Evolutionary conservation across 2,329 filamentous ascomycete species (phyloP), one percentile per base, ranked within the genome.

Genomic region (Gaeumannomyces tritici): DNA sequence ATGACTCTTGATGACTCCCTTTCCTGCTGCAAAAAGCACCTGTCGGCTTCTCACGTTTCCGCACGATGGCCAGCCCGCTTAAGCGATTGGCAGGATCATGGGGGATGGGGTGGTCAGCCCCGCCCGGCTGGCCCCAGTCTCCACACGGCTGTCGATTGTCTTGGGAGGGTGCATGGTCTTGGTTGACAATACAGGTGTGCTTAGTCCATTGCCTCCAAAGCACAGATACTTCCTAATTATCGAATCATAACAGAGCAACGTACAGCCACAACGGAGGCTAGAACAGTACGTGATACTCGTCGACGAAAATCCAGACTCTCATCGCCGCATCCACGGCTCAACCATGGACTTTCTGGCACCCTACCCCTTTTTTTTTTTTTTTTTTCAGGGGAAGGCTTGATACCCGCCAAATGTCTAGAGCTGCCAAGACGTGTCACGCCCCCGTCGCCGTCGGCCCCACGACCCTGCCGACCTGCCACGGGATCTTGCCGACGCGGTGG

Each of bases 401-500:
- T 4, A 15, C 12, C n/a, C n/a, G n/a, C n/a, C n/a, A n/a, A n/a
- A n/a, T n/a, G n/a, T n/a, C 6, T n/a, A 4, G 21, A 51, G 3
- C 15, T 13, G 42, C 42, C 42, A 51, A 51, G 42, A n/a, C 42
- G 18, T 21, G 42, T 51, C 42, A 51, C 42, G 42, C 29, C 47
- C 54, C 42, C 28, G 27, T 12, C 47, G 42, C 29, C 47, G 29
- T 27, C 28, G 27, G 4, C 47, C 21, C 59, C 42, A 31, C 24
- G 18, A 35, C 51, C 47, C 29, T 54, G 28, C 47, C 42, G 47
- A 24, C 26, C 18, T 31, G 47, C 59, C 59, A 61, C 6, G 59
- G 59, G 18, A 61, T 35, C 59, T 29, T 61, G 13, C 59, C 59
- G 42, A 27, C 47, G 9, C 59, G 59, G 59, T 51, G 31, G n/a